Conservation (phyloP, 192 early-diverging fungal genomes). For the Backusella morwellensis region DNA sequence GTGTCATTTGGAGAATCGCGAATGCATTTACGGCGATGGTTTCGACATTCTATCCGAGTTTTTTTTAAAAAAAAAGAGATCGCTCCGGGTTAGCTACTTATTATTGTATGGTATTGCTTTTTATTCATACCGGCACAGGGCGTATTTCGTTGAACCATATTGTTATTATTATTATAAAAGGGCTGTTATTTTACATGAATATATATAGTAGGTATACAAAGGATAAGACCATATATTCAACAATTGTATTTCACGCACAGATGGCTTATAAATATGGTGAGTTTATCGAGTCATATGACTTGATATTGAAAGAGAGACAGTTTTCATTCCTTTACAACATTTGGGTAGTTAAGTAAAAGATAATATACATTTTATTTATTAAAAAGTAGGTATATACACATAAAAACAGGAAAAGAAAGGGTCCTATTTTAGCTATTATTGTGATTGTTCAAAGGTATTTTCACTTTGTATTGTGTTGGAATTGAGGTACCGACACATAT, state of each 20-base stretch:
- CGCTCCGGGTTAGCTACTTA: not conserved
- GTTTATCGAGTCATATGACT: not conserved
- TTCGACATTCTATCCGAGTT: not conserved
- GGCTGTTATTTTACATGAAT: not conserved
- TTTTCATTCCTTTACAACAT: no score
- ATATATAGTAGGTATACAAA: not conserved
- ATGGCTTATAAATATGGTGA: not conserved
- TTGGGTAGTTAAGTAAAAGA: not conserved
- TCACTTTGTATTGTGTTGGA: not conserved
- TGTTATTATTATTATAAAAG: not conserved
- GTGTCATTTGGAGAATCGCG: not conserved
- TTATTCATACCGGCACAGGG: not conserved
- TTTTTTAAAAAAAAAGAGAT: not conserved
- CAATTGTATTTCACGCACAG: not conserved
- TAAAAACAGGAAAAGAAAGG: no score
- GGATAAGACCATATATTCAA: no score
- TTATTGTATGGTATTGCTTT: not conserved
- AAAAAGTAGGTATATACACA: no score
- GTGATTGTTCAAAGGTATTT: not conserved
- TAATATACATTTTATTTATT: not conserved
- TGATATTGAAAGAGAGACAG: not conserved
- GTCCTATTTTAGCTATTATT: not conserved
- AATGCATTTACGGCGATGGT: not conserved
- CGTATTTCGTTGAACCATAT: not conserved
- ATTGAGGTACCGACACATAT: not conserved